Percentiles rank a stretch among this genome's conserved stretches.
Evolutionary conservation across 2,329 filamentous ascomycete species (phyloP).

Genomic region (Orbilia quercus): DNA sequence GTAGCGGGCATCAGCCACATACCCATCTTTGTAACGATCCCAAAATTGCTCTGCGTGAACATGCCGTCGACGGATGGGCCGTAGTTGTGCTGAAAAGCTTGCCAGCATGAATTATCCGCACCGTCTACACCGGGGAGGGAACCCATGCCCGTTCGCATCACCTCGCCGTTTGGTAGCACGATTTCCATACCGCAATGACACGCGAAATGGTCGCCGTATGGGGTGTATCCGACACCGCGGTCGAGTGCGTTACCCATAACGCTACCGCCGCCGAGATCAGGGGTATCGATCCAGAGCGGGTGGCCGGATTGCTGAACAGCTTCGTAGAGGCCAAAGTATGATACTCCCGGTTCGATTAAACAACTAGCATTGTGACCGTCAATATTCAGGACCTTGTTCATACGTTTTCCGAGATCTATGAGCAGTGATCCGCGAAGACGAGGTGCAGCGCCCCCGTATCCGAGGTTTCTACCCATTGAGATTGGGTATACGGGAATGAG

Average conservation of each 20-base stretch:
- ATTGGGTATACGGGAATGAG: conserved; percentile 67
- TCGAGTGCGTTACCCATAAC: conserved; percentile 67
- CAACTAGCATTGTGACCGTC: conserved; percentile 67
- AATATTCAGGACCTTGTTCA: conserved; percentile 69
- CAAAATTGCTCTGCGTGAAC: conserved; percentile 68
- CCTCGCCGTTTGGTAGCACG: conserved; percentile 65
- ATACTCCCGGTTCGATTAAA: conserved; percentile 70
- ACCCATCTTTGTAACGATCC: conserved; percentile 70
- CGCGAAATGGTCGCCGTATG: conserved; percentile 65
- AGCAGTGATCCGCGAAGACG: conserved; percentile 68
- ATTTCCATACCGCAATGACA: conserved; percentile 65
- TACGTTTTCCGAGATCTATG: conserved; percentile 68
- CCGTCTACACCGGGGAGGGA: conserved; percentile 64
- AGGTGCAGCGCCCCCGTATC: conserved; percentile 70
- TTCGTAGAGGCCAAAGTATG: conserved; percentile 68
- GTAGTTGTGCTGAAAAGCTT: conserved; percentile 65
- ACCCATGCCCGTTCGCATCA: conserved; percentile 66
- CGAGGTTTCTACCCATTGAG: conserved; percentile 67
- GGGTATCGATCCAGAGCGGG: conserved; percentile 65
- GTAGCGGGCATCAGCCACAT: conserved; percentile 69
- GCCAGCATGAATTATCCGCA: conserved; percentile 64
- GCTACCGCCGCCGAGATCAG: conserved; percentile 65
- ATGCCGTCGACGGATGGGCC: conserved; percentile 65
- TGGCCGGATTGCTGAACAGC: conserved; percentile 63
- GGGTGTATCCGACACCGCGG: conserved; percentile 66